Conservation (phyloP, 768 basidiomycete genomes). For the Atractiella rhizophila region DNA sequence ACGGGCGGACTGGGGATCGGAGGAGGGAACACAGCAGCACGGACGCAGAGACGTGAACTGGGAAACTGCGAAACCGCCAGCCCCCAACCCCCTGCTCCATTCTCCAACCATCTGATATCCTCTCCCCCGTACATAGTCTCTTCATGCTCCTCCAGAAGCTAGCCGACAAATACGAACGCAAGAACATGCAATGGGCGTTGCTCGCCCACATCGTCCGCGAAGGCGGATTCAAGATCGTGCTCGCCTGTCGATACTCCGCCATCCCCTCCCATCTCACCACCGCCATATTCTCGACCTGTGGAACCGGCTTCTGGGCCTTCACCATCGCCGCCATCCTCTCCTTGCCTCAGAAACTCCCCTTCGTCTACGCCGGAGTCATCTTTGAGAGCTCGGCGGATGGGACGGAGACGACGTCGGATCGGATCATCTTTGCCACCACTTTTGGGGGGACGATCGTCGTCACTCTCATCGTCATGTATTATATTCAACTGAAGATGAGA, state of each 20-base stretch:
- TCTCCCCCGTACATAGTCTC: constrained; percentile 30
- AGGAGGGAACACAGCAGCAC: constrained; percentile 60
- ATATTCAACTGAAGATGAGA: no score
- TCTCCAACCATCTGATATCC: not conserved
- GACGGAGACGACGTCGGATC: constrained; percentile 25
- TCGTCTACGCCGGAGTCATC: constrained; percentile 60
- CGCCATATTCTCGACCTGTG: constrained; percentile 65
- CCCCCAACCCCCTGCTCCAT: not conserved
- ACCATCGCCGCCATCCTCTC: constrained; percentile 53
- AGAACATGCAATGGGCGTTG: constrained; percentile 28
- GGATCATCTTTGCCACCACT: no score
- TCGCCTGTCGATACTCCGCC: constrained; percentile 50
- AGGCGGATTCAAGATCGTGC: constrained; percentile 62
- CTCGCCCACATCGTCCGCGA: constrained; percentile 42
- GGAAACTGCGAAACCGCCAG: constrained; percentile 56
- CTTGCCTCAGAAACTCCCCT: constrained; percentile 70
- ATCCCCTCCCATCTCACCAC: constrained; percentile 79
- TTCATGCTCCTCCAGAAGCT: constrained; percentile 49
- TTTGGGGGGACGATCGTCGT: no score
- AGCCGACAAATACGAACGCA: constrained; percentile 36
- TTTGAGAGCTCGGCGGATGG: constrained; percentile 18
- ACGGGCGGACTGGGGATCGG: constrained; percentile 74
- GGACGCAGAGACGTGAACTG: constrained; percentile 60
- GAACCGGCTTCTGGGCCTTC: constrained; percentile 58
- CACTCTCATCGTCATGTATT: no score